A percentile compares a stretch with the other conserved stretches of the same genome.
These are phyloP conservation scores for Phytophthora syringae DNA, from an alignment of 352 stramenopile genomes.

Conservation along the genomic window DNA sequence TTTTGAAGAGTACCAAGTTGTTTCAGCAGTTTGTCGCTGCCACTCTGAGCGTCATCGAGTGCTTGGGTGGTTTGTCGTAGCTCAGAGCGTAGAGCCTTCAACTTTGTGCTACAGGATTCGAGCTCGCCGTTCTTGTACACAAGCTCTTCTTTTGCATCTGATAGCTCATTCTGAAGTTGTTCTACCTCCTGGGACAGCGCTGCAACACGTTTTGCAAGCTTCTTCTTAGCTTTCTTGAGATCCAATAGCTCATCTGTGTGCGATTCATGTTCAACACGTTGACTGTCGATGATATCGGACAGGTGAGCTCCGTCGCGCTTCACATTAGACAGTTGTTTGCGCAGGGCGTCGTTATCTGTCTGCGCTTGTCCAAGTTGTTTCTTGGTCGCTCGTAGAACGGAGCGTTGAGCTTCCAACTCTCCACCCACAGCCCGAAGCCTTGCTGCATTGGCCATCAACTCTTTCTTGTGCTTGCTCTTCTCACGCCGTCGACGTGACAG, in stretches of 20 bases:
- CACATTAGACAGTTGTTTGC: constrained; percentile 43
- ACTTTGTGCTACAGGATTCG: constrained; percentile 31
- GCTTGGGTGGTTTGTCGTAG: constrained; percentile 28
- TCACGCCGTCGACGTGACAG: constrained; percentile 20
- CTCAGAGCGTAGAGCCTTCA: constrained; percentile 22
- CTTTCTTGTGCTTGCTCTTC: constrained; percentile 36
- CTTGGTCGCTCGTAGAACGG: constrained; percentile 36
- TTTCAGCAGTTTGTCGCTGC: constrained; percentile 25
- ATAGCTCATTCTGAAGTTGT: constrained; percentile 37
- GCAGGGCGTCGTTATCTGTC: constrained; percentile 44
- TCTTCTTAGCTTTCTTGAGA: constrained; percentile 33
- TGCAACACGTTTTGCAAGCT: constrained; percentile 15
- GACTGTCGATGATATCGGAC: constrained; percentile 47
- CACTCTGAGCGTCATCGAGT: constrained; percentile 9
- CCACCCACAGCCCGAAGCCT: constrained; percentile 32
- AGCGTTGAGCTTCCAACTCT: constrained; percentile 50
- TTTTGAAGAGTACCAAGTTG: constrained; percentile 20
- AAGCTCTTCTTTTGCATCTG: constrained; percentile 41
- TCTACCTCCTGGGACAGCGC: constrained; percentile 22
- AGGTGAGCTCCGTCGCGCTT: constrained; percentile 54
- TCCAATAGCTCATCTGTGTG: constrained; percentile 29
- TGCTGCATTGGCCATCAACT: constrained; percentile 32
- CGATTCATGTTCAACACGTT: constrained; percentile 36
- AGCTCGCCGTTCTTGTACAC: constrained; percentile 41
- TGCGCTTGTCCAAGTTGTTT: constrained; percentile 42